Conservation (phyloP, 2,329 filamentous ascomycete species). For the Sporothrix euskadiensis region DNA sequence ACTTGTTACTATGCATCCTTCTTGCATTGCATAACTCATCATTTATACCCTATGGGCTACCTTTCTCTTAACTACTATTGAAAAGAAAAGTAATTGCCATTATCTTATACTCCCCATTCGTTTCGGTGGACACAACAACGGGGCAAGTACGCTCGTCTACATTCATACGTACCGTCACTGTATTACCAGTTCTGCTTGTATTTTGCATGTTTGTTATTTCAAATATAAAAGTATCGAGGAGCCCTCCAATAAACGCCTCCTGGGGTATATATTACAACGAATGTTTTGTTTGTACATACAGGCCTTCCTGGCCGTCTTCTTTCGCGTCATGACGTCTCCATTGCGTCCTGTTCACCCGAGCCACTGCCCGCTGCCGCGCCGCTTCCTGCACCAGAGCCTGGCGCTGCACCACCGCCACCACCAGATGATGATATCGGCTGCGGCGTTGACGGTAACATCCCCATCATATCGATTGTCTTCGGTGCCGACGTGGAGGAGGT, state of each 20-base stretch:
- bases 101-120: not conserved
- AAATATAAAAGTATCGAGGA: not conserved
- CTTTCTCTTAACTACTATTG: not conserved
- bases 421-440: not conserved
- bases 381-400: not conserved
- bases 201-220: not conserved
- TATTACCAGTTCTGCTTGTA: too few relatives aligned
- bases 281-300: not conserved
- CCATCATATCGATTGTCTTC: conserved; percentile 30
- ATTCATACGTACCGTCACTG: not conserved
- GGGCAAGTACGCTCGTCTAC: not conserved
- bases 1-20: not conserved
- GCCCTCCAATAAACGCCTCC: not conserved
- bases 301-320: not conserved
- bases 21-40: conserved; percentile 22
- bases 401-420: not conserved
- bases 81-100: not conserved
- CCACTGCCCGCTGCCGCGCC: not conserved
- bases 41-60: conserved; percentile 24
- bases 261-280: conserved; percentile 8
- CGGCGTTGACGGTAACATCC: conserved; percentile 31
- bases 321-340: conserved; percentile 23
- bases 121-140: too few relatives aligned
- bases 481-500: not conserved
- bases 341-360: conserved; percentile 9